These are phyloP conservation scores for Colletotrichum sp. DNA, from an alignment of 2,329 filamentous ascomycete genomes.

Conservation along the genomic window DNA sequence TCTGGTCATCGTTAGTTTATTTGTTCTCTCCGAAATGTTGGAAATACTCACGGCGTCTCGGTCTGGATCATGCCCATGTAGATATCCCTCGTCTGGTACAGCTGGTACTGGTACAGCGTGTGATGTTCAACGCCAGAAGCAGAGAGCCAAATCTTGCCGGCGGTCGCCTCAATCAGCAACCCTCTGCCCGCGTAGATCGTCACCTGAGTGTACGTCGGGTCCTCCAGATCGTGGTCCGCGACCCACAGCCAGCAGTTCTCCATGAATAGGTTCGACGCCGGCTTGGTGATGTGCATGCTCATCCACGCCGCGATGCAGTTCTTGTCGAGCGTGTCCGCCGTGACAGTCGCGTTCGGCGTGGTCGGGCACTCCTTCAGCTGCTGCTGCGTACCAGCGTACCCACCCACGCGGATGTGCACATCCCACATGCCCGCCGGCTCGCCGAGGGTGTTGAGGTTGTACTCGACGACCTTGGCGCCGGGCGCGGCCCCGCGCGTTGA, in stretches of 20 bases:
- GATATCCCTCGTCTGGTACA: conserved; percentile 63
- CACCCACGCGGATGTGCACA: conserved; percentile 77
- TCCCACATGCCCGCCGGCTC: conserved; percentile 72
- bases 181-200: conserved; percentile 60
- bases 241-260: conserved; percentile 54
- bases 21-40: neutral
- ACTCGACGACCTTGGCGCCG: conserved; percentile 75
- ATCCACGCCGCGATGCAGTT: conserved; percentile 48
- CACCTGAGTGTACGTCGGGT: conserved; percentile 50
- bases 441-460: conserved; percentile 64
- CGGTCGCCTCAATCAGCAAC: conserved; percentile 49
- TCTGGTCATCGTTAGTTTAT: neutral
- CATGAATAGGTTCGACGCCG: conserved; percentile 41
- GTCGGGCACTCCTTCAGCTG: conserved; percentile 68
- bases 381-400: conserved; percentile 71
- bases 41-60: conserved; percentile 56
- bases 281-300: conserved; percentile 45
- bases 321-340: conserved; percentile 16
- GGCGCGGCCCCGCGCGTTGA: conserved; percentile 70
- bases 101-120: conserved; percentile 72
- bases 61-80: conserved; percentile 67
- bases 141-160: conserved; percentile 62
- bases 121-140: conserved; percentile 71
- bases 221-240: conserved; percentile 62
- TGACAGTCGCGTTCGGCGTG: conserved; percentile 28